Base-by-base conservation (phyloP, 2,329 filamentous ascomycete species). In the Alternaria ethzedia region DNA sequence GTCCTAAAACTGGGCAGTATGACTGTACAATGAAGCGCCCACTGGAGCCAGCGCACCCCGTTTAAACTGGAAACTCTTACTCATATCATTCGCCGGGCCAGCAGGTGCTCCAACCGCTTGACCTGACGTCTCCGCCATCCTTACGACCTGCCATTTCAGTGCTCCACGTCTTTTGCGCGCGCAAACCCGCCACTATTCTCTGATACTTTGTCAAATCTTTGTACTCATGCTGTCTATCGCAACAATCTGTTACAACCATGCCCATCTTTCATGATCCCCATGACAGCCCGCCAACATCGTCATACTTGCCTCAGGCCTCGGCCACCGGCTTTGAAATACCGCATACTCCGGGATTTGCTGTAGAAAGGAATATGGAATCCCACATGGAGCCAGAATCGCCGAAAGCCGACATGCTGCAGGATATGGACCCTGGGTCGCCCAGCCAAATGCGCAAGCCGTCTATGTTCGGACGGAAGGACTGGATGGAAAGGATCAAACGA, bases 401-500 rank as follows among this genome's bases (percentile, higher is more conserved):
- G 11, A 30, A 41, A 25, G 54, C 61, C 11, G 51, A 28, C 44
- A 51, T 62, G 20, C 45, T 47, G 11, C 44, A 60, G 11, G 67
- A 64, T 13, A 54, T 61, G 51, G 63, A 70, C 28, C 32, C 65
- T 36, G 64, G 68, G 20, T 59, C 63, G 28, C 75, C 75, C 17
- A 70, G 61, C 36, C 71, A 72, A 41, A 66, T 59, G 25, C 65
- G 64, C 47, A 75, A 69, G 59, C 67, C 77, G n/a, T 59, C 68
- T 15, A 64, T 67, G 45, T 73, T 82, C 50, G 89, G 93, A 77
- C 87, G 94, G 67, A 88, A 89, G 61, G 91, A 94, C 79, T 83
- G 97, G 71, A 97, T 98, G 61, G 88, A 94, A 79, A 87, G 90
- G 68, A 86, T 97, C 69, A 97, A 97, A 82, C 88, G 87, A 78